Conservation (phyloP, 148 eudicot species). For the Fagopyrum homotropicum region DNA sequence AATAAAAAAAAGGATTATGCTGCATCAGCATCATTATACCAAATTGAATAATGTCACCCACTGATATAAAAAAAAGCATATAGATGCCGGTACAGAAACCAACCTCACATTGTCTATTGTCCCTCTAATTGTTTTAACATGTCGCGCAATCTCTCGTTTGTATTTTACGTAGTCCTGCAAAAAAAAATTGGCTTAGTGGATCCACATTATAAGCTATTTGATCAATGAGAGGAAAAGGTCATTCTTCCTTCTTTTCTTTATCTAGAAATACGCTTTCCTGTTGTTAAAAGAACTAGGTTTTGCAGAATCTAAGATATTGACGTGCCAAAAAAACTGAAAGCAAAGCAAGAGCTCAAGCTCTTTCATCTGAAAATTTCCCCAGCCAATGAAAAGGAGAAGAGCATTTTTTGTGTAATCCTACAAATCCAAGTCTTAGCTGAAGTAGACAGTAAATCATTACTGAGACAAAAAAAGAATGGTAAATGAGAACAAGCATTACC, state of each 20-base stretch:
- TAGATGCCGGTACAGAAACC: slow-evolving; percentile 1
- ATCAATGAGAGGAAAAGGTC: neutral
- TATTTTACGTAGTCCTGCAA: slow-evolving; percentile 47
- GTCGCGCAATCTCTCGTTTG: slow-evolving; percentile 47
- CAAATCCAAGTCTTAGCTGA: too few relatives aligned
- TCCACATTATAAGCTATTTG: neutral
- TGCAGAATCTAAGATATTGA: neutral
- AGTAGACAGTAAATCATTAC: too few relatives aligned
- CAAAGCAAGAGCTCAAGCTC: neutral
- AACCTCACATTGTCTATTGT: slow-evolving; percentile 62
- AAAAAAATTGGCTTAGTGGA: slow-evolving; percentile 10
- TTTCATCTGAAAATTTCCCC: neutral
- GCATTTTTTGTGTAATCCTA: neutral
- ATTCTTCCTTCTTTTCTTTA: neutral
- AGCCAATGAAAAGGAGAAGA: neutral
- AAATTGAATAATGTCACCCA: neutral
- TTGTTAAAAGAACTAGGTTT: neutral
- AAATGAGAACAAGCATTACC: slow-evolving; percentile 32
- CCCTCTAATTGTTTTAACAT: slow-evolving; percentile 49
- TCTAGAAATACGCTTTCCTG: neutral
- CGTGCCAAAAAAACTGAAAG: neutral
- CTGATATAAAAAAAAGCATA: neutral
- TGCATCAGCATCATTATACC: neutral
- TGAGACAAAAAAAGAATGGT: neutral
- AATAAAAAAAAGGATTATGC: neutral